Base-by-base conservation (phyloP, 2,329 filamentous ascomycete genomes). In the Cercospora sojina region DNA sequence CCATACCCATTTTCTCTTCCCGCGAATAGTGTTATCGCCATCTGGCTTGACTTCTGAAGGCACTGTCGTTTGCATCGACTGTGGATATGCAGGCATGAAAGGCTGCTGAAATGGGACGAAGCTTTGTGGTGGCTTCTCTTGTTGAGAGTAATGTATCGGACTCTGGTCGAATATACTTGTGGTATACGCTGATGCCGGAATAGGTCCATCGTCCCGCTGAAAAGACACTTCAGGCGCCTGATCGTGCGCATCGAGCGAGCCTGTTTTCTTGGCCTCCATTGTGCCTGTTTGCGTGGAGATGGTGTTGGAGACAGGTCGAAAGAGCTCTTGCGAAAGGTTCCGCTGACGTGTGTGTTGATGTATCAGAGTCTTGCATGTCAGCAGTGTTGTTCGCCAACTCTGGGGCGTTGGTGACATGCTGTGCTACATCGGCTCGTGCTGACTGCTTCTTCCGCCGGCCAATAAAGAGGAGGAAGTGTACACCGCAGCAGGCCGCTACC, bases 131-230 rank as follows among this genome's bases (percentile, higher is more conserved):
- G 56, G 55, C 38, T 59, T 59, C 16, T 60, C 47, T 32, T 59
- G 38, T 43, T 55, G 23, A 7, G 49, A 29, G 13, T 65, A 47
- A 31, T 65, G 49, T 13, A 31, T 18, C n/a, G 63, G 47, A 32
- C 29, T 60, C 10, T 59, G 35, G 7, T 65, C 63, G 23, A 65
- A 65, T 32, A 10, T 53, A 38, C 47, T 60, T 12, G 38, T 49
- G 7, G 55, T 35, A 27, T 47, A 60, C 25, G 23, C 16, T 13
- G 41, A 32, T 31, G 63, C 57, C 16, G 18, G 29, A 9, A 65
- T 65, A 16, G 63, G 63, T 27, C 63, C 63, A 55, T 65, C 57
- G 38, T 65, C 57, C 2, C 58, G 41, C n/a, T 58, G 63, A 29
- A 55, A 55, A 2, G 63, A 65, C 3, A 65, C 41, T 59, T 65